These are phyloP conservation scores for Aurantiochytrium sp. DNA, from an alignment of 108 stramenopile species.

Conservation along the genomic window DNA sequence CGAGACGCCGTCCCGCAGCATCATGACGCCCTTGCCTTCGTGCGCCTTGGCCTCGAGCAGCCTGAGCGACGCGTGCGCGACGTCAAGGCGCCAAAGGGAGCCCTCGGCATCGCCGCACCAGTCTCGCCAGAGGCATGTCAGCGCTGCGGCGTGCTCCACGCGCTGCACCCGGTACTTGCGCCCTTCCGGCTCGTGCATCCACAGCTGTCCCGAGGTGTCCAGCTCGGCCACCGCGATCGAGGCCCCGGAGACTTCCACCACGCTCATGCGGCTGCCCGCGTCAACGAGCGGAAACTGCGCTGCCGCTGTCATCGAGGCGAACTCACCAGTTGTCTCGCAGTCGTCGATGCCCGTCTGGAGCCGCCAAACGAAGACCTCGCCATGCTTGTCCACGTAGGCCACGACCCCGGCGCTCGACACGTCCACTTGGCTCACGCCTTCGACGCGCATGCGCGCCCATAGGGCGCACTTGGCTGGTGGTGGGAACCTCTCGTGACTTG, in stretches of 20 bases:
- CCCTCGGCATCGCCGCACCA: not conserved
- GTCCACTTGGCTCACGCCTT: too few relatives aligned
- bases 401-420: too few relatives aligned
- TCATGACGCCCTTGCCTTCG: not conserved
- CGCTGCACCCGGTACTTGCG: not conserved
- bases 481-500: too few relatives aligned
- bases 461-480: too few relatives aligned
- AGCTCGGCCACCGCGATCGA: not conserved
- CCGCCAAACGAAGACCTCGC: too few relatives aligned
- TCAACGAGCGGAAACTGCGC: not conserved
- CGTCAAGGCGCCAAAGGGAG: not conserved
- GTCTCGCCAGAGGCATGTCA: not conserved
- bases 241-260: not conserved
- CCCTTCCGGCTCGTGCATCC: not conserved
- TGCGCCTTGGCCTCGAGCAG: not conserved
- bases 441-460: too few relatives aligned
- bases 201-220: not conserved
- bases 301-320: too few relatives aligned
- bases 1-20: not conserved
- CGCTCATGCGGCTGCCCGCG: not conserved
- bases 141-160: not conserved
- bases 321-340: too few relatives aligned
- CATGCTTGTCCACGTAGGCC: too few relatives aligned
- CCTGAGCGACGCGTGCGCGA: not conserved
- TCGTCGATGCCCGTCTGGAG: too few relatives aligned